Base-by-base conservation (phyloP, 805 yeast genomes). In the Yamadazyma endophytica region DNA sequence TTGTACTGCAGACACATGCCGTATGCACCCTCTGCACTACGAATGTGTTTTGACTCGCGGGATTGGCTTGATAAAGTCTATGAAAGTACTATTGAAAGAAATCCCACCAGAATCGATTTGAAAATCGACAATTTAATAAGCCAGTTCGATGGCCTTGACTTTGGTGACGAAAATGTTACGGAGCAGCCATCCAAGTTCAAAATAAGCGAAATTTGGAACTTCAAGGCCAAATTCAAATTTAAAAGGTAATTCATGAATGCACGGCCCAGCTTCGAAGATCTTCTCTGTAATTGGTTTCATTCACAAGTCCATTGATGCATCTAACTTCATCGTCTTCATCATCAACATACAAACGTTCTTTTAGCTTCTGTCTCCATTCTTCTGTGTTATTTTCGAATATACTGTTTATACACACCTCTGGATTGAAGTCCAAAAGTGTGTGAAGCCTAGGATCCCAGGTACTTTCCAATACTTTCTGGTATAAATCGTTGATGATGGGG, bases 351-450 rank as follows among this genome's bases (percentile, higher is more conserved):
- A 36, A 15, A 22, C 28, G 42, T 33, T 32, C 26, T 29, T 31
- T 32, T 33, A 42, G 29, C 12, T 27, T 40, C 6, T 39, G 40
- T 28, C 48, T 43, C 30, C 42, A 46, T 21, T 54, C 49, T 1
- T 43, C 43, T 14, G 46, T 46, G 12, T 33, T 35, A 18, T 84
- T 82, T 17, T 73, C 68, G 35, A 85, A 71, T 2, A 89, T 82
- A 53, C 86, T 94, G 19, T 77, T 77, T 8, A 88, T 68, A 40
- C 89, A 75, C 36, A 79, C 84, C 29, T 71, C 70, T 0, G 96
- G 90, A 9, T 79, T 64, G 29, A 52, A 67, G 64, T 59, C 83
- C 75, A 63, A 50, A 27, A 58, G 54, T 34, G 62, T 62, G 50
- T 55, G 56, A 23, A 66, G 46, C 29, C 63, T 65, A 0, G 70